These are phyloP conservation scores for Euphrasia confusa DNA, from an alignment of 257 asterid genomes.

Conservation along the genomic window DNA sequence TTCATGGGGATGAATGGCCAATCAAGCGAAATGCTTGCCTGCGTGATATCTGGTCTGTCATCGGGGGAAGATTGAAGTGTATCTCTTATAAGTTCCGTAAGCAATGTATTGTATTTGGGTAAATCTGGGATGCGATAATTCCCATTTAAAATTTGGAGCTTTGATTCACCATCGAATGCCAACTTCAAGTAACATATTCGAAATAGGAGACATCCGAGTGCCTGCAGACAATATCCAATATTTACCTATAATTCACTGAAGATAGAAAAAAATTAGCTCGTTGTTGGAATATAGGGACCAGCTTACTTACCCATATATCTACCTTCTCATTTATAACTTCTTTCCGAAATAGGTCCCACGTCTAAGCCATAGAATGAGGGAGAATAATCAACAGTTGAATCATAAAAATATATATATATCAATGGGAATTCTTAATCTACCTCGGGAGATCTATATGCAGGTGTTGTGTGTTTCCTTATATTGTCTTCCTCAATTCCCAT, in stretches of 20 bases:
- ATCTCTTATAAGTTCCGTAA: conserved; percentile 72
- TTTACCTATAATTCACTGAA: conserved; percentile 5
- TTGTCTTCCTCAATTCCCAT: conserved; percentile 99
- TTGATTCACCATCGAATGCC: conserved; percentile 98
- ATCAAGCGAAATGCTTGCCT: conserved; percentile 98
- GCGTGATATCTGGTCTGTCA: conserved; percentile 96
- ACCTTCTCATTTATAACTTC: conserved; percentile 90
- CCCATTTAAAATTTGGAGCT: conserved; percentile 91
- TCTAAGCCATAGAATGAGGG: conserved; percentile 54
- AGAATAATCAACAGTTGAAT: conserved; percentile 41
- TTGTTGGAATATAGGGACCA: conserved; percentile 11
- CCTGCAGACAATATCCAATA: conserved; percentile 46
- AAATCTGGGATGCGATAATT: conserved; percentile 88
- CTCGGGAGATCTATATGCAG: conserved; percentile 99
- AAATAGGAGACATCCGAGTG: conserved; percentile 92
- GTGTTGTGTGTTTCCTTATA: conserved; percentile 92
- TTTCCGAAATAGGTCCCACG: conserved; percentile 95
- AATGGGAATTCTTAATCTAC: conserved; percentile 48
- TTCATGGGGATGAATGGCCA: conserved; percentile 81
- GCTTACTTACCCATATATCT: conserved; percentile 90
- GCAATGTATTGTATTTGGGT: conserved; percentile 72
- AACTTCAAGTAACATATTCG: conserved; percentile 91
- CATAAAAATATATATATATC: conserved; percentile 22
- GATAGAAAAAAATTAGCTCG: conserved; percentile 5
- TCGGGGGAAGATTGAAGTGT: conserved; percentile 85